phyloP scores from a whole-genome alignment of 257 asterid genomes.

The Solanum gandarillasii region DNA sequence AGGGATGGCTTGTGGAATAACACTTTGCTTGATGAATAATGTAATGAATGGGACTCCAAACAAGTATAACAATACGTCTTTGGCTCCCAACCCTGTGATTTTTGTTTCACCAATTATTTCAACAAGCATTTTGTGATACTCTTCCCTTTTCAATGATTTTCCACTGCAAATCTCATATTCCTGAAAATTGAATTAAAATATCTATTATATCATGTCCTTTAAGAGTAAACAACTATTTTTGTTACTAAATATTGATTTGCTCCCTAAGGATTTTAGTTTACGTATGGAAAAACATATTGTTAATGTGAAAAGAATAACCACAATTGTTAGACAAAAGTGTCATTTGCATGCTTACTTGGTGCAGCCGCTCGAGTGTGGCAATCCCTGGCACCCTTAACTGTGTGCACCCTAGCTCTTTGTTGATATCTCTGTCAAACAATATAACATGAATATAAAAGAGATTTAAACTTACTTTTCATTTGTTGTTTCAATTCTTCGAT shows the following conservation, averaged over 20 bases:
- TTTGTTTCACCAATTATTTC: constrained; percentile 59
- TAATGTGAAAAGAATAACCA: background rate
- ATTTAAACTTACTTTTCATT: background rate
- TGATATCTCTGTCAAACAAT: constrained; percentile 37
- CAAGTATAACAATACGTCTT: constrained; percentile 52
- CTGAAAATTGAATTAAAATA: constrained; percentile 14
- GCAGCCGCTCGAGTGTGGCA: constrained; percentile 31
- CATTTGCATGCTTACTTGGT: constrained; percentile 18
- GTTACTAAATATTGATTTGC: background rate
- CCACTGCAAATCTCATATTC: constrained; percentile 41
- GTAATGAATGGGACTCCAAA: constrained; percentile 58
- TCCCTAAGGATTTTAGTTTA: background rate
- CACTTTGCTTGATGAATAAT: constrained; percentile 31
- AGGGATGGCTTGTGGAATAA: constrained; percentile 36
- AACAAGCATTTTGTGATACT: constrained; percentile 45
- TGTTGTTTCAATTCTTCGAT: background rate
- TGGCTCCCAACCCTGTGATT: constrained; percentile 55
- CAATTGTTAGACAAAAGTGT: background rate
- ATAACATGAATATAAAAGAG: background rate
- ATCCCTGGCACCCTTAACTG: constrained; percentile 46
- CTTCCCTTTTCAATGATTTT: constrained; percentile 40
- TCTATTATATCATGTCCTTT: background rate
- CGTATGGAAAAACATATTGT: background rate
- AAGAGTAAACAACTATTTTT: background rate
- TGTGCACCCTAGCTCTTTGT: constrained; percentile 48